Base-by-base conservation (phyloP, 108 stramenopile genomes). In the Skeletonema menzelii region DNA sequence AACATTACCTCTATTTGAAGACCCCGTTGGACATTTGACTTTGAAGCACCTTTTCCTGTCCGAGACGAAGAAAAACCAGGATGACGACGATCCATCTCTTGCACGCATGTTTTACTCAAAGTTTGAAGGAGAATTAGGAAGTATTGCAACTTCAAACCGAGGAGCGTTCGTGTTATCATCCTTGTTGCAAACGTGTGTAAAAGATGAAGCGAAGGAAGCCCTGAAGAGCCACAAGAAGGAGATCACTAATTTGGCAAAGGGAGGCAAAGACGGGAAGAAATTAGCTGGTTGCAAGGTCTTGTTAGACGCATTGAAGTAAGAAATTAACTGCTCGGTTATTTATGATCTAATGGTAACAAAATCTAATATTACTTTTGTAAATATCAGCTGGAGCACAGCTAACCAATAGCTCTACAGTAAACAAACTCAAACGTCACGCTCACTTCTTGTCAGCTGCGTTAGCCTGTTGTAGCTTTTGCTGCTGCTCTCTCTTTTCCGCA, bases 151-250 rank as follows among this genome's bases (percentile, higher is more conserved):
- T 37, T 82, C 90, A 3, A 93, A 88, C 68, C 79, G 95, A 34
- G 95, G 89, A 17, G 90, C 91, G 11, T 92, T 96, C 70, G 90
- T 96, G 20, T 63, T 93, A 31, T 76, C 82, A 24, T 86, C 92
- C 19, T 75, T 93, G 24, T 72, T 77, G 22, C 77, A 90, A 7
- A 76, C 79, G 8, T 58, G 73, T 60, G 73, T 88, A 56, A 83
- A 70, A 56, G 49, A 65, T 8, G 77, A 75, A 17, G 84, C 80
- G 3, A 73, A 72, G 31, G 74, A 76, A 47, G 79, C 77, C 13
- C 58, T 87, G 27, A 84, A 80, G n/a, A 42, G 49, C 47, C 28
- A 55, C 65, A 71, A 76, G 31, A 80, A 77, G 59, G 56, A 75
- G 22, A 84, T 71, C 58, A 15, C 77, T 26, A 79, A 83, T 28